These are phyloP conservation scores for Helenozyma rhizophorensis DNA, from an alignment of 805 yeast species.

Conservation along the genomic window DNA sequence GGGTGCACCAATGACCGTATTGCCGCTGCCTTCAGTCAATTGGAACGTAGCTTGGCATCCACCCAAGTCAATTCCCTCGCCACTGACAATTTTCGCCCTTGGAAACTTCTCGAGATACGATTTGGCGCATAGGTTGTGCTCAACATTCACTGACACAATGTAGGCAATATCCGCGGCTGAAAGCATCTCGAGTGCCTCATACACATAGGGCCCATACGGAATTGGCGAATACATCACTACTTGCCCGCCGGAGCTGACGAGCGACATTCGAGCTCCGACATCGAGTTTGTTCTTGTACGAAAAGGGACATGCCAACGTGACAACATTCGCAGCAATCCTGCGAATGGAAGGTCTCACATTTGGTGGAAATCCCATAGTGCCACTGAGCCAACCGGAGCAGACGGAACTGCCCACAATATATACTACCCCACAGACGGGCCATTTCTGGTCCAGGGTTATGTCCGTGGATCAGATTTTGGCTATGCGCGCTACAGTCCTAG, in stretches of 20 bases:
- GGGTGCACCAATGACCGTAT: constrained; percentile 4
- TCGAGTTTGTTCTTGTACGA: background rate
- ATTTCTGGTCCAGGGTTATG: background rate
- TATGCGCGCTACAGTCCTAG: no score
- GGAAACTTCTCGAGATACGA: constrained; percentile 11
- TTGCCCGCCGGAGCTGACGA: constrained; percentile 1
- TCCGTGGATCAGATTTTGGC: background rate
- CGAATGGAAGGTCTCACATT: no score
- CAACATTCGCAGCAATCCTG: no score
- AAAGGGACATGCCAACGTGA: constrained; percentile 6
- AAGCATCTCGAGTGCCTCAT: constrained; percentile 8
- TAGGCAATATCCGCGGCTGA: constrained; percentile 7
- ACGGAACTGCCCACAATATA: background rate
- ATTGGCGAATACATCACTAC: constrained; percentile 13
- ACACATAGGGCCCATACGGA: constrained; percentile 12
- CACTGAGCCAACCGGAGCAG: no score
- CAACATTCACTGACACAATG: constrained; percentile 11
- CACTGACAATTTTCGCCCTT: constrained; percentile 9
- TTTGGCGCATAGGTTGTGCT: constrained; percentile 11
- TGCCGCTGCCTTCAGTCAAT: no score
- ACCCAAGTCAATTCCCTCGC: constrained; percentile 6
- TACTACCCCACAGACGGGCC: background rate
- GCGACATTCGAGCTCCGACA: constrained; percentile 5
- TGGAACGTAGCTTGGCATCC: background rate
- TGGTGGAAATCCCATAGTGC: no score